phyloP scores from a whole-genome alignment of 139 green algal genomes.

The Chlamydomonas schloesseri region DNA sequence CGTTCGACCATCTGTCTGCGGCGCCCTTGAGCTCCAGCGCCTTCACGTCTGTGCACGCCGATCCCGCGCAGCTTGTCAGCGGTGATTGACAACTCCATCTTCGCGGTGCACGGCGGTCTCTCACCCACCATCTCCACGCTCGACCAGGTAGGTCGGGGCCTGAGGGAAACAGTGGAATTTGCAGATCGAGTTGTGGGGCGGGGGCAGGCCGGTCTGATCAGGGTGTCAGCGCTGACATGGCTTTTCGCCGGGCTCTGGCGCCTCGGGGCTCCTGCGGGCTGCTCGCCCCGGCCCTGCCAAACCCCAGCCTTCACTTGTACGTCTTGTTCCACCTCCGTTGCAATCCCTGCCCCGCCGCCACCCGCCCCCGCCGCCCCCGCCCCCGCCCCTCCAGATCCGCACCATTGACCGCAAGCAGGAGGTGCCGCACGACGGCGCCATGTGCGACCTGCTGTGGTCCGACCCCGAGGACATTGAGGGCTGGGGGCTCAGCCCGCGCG shows the following conservation, averaged over 20 bases:
- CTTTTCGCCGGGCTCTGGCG: too few species aligned
- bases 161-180: too few species aligned
- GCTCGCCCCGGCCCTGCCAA: background rate
- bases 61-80: slow-evolving; percentile 69
- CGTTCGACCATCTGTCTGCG: too few species aligned
- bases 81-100: slow-evolving; percentile 94
- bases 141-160: slow-evolving; percentile 93
- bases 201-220: too few species aligned
- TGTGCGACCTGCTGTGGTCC: slow-evolving; percentile 98
- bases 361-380: background rate
- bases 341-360: background rate
- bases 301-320: too few species aligned
- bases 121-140: slow-evolving; percentile 96
- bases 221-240: too few species aligned
- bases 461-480: slow-evolving; percentile 99
- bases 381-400: slow-evolving; percentile 80
- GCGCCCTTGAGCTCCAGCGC: too few species aligned
- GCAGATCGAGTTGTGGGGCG: too few species aligned
- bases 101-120: slow-evolving; percentile 98
- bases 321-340: background rate
- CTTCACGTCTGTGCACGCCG: too few species aligned
- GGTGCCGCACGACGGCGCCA: slow-evolving; percentile 98
- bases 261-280: too few species aligned
- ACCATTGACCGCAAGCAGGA: slow-evolving; percentile 98
- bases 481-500: slow-evolving; percentile 90